These are phyloP conservation scores for Melastoma candidum DNA, from an alignment of 441 rosid species.

Conservation along the genomic window DNA sequence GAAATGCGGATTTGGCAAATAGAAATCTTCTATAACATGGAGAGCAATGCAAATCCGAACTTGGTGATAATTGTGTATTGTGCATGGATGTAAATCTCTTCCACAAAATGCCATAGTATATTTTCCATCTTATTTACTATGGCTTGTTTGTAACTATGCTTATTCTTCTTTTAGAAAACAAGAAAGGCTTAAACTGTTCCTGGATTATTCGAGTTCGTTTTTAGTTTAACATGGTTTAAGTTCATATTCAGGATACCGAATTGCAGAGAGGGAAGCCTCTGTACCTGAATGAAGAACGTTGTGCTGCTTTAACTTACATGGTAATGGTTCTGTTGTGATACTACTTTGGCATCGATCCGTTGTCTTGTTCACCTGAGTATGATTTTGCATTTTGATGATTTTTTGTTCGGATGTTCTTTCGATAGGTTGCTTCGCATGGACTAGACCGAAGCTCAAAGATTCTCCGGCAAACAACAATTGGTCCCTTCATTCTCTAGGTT, in stretches of 20 bases:
- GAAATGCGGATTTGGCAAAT: no score
- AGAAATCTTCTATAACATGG: no score
- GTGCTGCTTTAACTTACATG: constrained; percentile 77
- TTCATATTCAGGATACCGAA: constrained; percentile 47
- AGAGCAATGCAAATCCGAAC: no score
- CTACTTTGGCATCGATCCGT: constrained; percentile 3
- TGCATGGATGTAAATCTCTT: not conserved
- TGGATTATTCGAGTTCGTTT: not conserved
- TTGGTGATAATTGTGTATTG: no score
- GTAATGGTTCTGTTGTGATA: constrained; percentile 28
- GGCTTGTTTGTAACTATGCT: not conserved
- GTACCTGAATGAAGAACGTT: constrained; percentile 90
- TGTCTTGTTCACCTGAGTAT: not conserved
- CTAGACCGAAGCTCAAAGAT: constrained; percentile 75
- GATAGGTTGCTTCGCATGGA: constrained; percentile 92
- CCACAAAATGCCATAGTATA: no score
- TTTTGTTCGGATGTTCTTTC: not conserved
- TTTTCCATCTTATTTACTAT: not conserved
- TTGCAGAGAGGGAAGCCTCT: constrained; percentile 85
- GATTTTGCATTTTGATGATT: not conserved
- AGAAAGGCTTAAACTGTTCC: not conserved
- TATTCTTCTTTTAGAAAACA: not conserved
- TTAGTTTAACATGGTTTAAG: not conserved
- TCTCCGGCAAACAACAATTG: constrained; percentile 65
- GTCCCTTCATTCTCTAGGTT: constrained; percentile 27